phyloP scores from a whole-genome alignment of 176 grass and related monocot genomes.

The Tillandsia leiboldiana region DNA sequence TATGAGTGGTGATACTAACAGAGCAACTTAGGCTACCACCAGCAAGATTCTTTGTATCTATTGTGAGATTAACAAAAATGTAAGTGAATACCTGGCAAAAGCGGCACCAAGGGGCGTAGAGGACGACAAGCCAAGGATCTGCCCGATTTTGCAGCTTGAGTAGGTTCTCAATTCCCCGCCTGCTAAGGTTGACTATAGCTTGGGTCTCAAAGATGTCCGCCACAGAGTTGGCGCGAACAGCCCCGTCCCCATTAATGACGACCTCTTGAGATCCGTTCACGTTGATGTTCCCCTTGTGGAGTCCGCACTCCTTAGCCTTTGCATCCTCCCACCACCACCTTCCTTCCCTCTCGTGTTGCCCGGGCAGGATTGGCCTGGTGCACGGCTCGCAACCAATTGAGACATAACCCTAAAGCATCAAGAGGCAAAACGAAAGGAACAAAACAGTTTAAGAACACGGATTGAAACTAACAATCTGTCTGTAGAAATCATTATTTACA shows the following conservation, averaged over 20 bases:
- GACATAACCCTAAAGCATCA: constrained; percentile 52
- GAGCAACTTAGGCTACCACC: no score
- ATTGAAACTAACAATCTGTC: background rate
- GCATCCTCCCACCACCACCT: constrained; percentile 99
- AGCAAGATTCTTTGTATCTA: no score
- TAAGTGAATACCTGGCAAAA: constrained; percentile 50
- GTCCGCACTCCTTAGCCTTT: constrained; percentile 91
- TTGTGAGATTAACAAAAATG: no score
- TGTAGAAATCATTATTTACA: no score
- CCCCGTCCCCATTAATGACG: no score
- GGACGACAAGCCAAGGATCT: constrained; percentile 69
- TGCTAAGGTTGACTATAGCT: constrained; percentile 50
- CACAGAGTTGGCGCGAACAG: background rate
- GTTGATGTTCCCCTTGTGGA: constrained; percentile 94
- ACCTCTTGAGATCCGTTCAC: constrained; percentile 26
- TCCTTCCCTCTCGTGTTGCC: constrained; percentile 91
- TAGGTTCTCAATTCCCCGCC: constrained; percentile 63
- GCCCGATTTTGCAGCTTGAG: constrained; percentile 43
- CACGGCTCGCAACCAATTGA: constrained; percentile 98
- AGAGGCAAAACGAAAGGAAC: background rate
- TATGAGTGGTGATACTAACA: no score
- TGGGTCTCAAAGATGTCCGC: constrained; percentile 71
- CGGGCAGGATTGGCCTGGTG: constrained; percentile 80
- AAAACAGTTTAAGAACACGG: background rate
- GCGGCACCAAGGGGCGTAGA: constrained; percentile 78